Evolutionary conservation across 2,329 filamentous ascomycete genomes (phyloP).

Genomic region (Talaromyces verruculosus): DNA sequence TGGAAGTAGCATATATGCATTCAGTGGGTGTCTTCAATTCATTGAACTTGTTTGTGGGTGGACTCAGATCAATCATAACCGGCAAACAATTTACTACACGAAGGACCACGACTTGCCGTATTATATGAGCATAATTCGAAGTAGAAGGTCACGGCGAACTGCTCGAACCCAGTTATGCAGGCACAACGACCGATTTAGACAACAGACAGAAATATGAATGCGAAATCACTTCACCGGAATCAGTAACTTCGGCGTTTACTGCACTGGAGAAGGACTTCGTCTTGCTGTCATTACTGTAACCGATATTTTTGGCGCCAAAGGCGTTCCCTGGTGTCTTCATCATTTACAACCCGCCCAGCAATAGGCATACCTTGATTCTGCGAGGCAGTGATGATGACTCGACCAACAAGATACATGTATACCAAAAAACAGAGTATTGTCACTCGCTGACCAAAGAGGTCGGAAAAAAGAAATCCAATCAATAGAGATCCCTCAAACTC

Average conservation of each 20-base stretch:
- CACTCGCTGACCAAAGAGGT: background rate
- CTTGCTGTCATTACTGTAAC: background rate
- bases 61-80: slow-evolving; percentile 45
- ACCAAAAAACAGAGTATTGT: too few relatives aligned
- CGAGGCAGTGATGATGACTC: too few relatives aligned
- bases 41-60: slow-evolving; percentile 21
- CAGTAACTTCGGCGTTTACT: background rate
- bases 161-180: slow-evolving; percentile 39
- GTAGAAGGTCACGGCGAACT: slow-evolving; percentile 38
- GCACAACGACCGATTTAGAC: slow-evolving; percentile 15
- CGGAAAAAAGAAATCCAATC: background rate
- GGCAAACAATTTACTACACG: slow-evolving; percentile 42
- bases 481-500: background rate
- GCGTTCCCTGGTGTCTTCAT: background rate
- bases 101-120: slow-evolving; percentile 47
- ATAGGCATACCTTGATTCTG: too few relatives aligned
- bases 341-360: too few relatives aligned
- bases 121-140: slow-evolving; percentile 52
- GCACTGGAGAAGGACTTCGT: slow-evolving; percentile 14
- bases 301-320: background rate
- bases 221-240: slow-evolving; percentile 7
- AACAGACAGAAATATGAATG: slow-evolving; percentile 11
- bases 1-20: background rate
- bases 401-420: too few relatives aligned
- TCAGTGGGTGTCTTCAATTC: background rate